These are phyloP conservation scores for Pterulicium gracile DNA, from an alignment of 1,284 basidiomycete species.

Conservation along the genomic window DNA sequence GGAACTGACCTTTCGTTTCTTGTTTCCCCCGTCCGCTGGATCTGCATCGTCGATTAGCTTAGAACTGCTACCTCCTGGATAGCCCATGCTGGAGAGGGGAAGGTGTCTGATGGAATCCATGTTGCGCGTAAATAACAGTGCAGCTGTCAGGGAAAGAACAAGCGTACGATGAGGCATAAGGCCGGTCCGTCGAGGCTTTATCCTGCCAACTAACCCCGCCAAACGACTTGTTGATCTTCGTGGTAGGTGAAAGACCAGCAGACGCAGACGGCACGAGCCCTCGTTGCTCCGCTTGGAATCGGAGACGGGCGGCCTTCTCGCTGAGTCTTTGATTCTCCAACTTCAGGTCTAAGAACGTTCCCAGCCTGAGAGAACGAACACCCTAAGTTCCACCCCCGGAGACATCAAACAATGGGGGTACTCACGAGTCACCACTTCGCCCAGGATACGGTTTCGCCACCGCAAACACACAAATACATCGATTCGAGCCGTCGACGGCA, in stretches of 20 bases:
- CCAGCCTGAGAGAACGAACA: constrained; percentile 36
- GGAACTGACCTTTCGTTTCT: not conserved
- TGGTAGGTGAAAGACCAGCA: too few species aligned
- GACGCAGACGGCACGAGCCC: too few species aligned
- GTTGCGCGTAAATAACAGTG: too few species aligned
- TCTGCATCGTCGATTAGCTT: constrained; percentile 1
- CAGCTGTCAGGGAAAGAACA: too few species aligned
- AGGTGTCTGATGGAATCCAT: too few species aligned
- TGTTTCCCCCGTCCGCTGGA: not conserved
- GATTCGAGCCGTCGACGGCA: constrained; percentile 21
- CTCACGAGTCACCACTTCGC: constrained; percentile 59
- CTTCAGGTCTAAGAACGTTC: constrained; percentile 70
- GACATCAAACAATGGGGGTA: constrained; percentile 14
- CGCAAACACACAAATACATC: constrained; percentile 46
- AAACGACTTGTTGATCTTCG: too few species aligned
- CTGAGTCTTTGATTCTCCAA: constrained; percentile 60
- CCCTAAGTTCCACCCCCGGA: constrained; percentile 4
- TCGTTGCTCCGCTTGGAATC: constrained; percentile 26
- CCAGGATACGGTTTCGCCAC: constrained; percentile 72
- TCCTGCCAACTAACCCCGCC: too few species aligned
- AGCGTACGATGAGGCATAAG: too few species aligned
- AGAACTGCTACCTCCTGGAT: too few species aligned
- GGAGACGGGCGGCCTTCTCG: not conserved
- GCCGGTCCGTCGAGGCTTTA: too few species aligned
- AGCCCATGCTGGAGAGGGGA: too few species aligned